Evolutionary conservation across 1,284 basidiomycete genomes (phyloP).

Genomic region (Phellopilus nigrolimitatus): DNA sequence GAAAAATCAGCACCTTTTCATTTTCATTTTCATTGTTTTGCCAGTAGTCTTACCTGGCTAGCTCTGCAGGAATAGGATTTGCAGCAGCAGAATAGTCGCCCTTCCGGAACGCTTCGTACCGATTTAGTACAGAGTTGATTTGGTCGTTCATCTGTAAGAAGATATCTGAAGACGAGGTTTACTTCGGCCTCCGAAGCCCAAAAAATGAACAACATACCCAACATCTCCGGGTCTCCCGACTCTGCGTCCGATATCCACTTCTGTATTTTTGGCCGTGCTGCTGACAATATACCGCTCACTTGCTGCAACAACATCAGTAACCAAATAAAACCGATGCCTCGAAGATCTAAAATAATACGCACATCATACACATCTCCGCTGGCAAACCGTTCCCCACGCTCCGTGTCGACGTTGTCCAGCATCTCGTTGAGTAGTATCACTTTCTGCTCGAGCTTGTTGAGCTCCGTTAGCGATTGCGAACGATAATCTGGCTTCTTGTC

Average conservation of each 20-base stretch:
- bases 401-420: constrained; percentile 93
- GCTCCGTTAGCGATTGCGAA: constrained; percentile 82
- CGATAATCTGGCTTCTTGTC: constrained; percentile 92
- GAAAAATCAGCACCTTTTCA: too few species aligned
- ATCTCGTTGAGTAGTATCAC: constrained; percentile 94
- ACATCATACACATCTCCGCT: constrained; percentile 92
- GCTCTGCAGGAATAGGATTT: constrained; percentile 59
- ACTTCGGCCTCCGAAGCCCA: too few species aligned
- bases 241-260: too few species aligned
- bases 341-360: constrained; percentile 30
- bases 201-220: too few species aligned
- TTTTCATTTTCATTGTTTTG: too few species aligned
- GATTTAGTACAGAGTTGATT: constrained; percentile 87
- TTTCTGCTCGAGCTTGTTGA: constrained; percentile 93
- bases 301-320: too few species aligned
- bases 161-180: too few species aligned
- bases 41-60: constrained; percentile 35
- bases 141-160: constrained; percentile 99
- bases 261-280: too few species aligned
- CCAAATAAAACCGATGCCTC: too few species aligned
- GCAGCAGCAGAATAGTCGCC: constrained; percentile 74
- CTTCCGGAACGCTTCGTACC: constrained; percentile 89
- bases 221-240: too few species aligned
- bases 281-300: too few species aligned
- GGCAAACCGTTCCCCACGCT: too few species aligned